Base-by-base conservation (phyloP, 495 filamentous ascomycete genomes). In the Podospora bellae-mahoneyi region DNA sequence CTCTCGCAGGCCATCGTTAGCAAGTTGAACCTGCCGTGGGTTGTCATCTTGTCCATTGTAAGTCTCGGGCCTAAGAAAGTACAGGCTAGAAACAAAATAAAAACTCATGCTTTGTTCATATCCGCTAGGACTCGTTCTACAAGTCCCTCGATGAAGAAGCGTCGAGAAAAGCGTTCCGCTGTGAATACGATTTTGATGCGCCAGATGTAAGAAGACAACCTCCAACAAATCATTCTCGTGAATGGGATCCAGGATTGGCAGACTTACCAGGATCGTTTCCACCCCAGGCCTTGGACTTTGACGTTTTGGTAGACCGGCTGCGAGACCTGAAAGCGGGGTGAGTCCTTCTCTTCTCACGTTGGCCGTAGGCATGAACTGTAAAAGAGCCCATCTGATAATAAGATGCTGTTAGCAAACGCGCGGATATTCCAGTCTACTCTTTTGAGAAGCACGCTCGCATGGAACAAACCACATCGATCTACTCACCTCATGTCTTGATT, bases 21-120 rank as follows among this genome's bases (percentile, higher is more conserved):
- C 66, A 90, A 91, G 67, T 79, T 99, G 71, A 97, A 94, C 79
- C 81, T 98, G 63, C 95, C 95, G 57, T 99, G 95, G 95, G 95
- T 99, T 48, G 92, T 97, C 32, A 97, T 99, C 77, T 79, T 99
- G 70, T 94, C 93, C 39, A 97, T 99, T 88, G 93, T 96, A 85
- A 75, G 80, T 69, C 34, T 16, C 55, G 39, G 65, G 23, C 39
- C 13, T 18, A 16, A 18, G 39, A 20, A 44, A n/a, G 6, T 15
- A 6, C 5, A 34, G 61, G 32, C n/a, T 60, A 28, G 60, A 30
- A n/a, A 4, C 19, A 39, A 20, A 62, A 34, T n/a, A 32, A 62
- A 27, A 30, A 27, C 34, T 63, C 16, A 59, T 64, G 54, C 60
- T 44, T 6, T 19, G 5, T 44, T 57, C 16, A 7, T 53, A 20